phyloP scores from a whole-genome alignment of 257 asterid species.

The Anisodus tanguticus region DNA sequence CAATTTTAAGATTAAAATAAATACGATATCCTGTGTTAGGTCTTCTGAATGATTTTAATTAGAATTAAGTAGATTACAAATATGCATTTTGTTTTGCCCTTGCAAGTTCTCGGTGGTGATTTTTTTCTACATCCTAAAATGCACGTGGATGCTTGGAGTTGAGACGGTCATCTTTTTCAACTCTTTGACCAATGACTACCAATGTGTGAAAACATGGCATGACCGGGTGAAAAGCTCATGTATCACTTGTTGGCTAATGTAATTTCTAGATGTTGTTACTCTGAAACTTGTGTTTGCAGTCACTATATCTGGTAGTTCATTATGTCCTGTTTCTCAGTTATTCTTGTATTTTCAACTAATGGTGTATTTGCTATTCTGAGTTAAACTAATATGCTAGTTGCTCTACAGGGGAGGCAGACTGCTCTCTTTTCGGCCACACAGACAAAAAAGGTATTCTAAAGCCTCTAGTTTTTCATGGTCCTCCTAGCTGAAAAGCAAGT shows the following conservation, averaged over 20 bases:
- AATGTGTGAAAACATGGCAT: not conserved
- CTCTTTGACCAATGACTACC: not conserved
- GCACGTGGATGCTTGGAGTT: not conserved
- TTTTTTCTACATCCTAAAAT: not conserved
- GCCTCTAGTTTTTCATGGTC: not conserved
- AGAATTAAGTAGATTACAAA: not conserved
- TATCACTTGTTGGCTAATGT: not conserved
- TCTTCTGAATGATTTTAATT: not conserved
- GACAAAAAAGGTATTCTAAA: constrained; percentile 73
- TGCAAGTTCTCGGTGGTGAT: not conserved
- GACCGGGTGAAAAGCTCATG: not conserved
- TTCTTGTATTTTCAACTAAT: not conserved
- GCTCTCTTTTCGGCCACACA: constrained; percentile 98
- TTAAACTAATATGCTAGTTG: constrained; percentile 35
- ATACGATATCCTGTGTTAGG: not conserved
- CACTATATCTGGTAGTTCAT: not conserved
- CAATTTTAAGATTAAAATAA: not conserved
- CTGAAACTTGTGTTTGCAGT: not conserved
- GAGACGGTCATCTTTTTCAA: not conserved
- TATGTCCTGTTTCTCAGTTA: not conserved
- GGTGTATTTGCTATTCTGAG: constrained; percentile 29
- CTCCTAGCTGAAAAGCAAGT: constrained; percentile 17
- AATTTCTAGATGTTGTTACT: not conserved
- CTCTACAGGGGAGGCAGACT: constrained; percentile 83
- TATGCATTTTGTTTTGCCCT: not conserved